A percentile compares a stretch with the other conserved stretches of the same genome.
Evolutionary conservation across 192 early-diverging fungal species (phyloP).

Genomic region (Coemansia sp.): DNA sequence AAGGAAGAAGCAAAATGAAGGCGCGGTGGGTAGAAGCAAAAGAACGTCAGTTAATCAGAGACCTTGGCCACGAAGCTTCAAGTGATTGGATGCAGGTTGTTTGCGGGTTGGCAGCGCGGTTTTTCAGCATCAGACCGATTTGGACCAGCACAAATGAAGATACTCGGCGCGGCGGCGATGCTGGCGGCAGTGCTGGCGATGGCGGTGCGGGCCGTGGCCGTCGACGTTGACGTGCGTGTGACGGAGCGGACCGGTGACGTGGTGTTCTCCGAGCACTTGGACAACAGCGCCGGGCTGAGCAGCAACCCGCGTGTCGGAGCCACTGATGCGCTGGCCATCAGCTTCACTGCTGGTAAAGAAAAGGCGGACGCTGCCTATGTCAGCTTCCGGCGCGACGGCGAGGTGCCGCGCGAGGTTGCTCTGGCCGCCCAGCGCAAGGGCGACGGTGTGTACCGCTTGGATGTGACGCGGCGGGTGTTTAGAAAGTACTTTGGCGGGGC

Average conservation of each 20-base stretch:
- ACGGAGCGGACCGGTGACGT: constrained; percentile 46
- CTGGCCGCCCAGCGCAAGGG: constrained; percentile 16
- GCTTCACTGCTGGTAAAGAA: constrained; percentile 8
- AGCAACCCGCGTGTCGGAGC: constrained; percentile 16
- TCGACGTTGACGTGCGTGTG: constrained; percentile 24
- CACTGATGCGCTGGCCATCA: constrained; percentile 25
- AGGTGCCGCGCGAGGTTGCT: no score
- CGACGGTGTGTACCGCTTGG: constrained; percentile 20
- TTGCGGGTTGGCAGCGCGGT: no score
- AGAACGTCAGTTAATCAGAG: no score
- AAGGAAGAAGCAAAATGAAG: background rate
- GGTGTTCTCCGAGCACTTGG: no score
- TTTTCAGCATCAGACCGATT: no score
- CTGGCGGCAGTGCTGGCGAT: constrained; percentile 4
- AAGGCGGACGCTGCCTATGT: constrained; percentile 34
- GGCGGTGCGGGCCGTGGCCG: constrained; percentile 1
- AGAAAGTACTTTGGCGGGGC: constrained; percentile 14
- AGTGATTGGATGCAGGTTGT: no score
- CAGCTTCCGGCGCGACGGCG: constrained; percentile 20
- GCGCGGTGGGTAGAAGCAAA: background rate
- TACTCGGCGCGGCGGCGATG: background rate
- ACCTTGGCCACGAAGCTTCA: no score
- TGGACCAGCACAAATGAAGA: no score
- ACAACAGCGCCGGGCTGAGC: constrained; percentile 8
- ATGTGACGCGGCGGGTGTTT: constrained; percentile 30